Evolutionary conservation across 2,329 filamentous ascomycete genomes (phyloP).

Genomic region (Epichloe amarillans): DNA sequence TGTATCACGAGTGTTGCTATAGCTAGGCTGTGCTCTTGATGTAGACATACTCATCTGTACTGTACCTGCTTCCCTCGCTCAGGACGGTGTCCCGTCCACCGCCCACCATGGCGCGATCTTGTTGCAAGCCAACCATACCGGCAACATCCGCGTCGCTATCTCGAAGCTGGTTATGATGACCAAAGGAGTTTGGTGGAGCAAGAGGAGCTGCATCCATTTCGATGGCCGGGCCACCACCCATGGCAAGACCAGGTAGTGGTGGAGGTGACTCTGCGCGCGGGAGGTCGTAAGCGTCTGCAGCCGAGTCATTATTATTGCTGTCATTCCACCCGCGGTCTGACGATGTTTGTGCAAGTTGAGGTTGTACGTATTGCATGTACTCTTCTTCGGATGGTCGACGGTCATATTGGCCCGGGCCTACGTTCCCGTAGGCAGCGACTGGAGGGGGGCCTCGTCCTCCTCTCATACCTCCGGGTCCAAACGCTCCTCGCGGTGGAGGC

Average conservation of each 20-base stretch:
- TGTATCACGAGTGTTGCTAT: no score
- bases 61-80: conserved; percentile 62
- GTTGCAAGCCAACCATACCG: conserved; percentile 61
- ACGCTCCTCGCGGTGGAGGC: conserved; percentile 18
- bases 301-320: conserved; percentile 4
- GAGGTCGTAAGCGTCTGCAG: conserved; percentile 30
- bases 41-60: conserved; percentile 49
- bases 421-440: conserved; percentile 23
- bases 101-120: conserved; percentile 22
- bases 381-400: conserved; percentile 16
- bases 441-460: conserved; percentile 22
- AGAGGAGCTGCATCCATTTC: conserved; percentile 65
- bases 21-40: background rate
- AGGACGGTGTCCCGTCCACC: conserved; percentile 35
- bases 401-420: conserved; percentile 21
- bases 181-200: conserved; percentile 27
- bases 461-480: conserved; percentile 14
- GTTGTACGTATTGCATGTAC: conserved; percentile 15
- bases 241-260: conserved; percentile 36
- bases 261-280: conserved; percentile 53
- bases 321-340: conserved; percentile 3
- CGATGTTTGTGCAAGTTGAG: conserved; percentile 11
- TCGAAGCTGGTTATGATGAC: conserved; percentile 33
- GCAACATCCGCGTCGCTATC: conserved; percentile 61
- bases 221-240: conserved; percentile 48